Evolutionary conservation across 805 yeast species (phyloP).

Genomic region (Yarrowia deformans): DNA sequence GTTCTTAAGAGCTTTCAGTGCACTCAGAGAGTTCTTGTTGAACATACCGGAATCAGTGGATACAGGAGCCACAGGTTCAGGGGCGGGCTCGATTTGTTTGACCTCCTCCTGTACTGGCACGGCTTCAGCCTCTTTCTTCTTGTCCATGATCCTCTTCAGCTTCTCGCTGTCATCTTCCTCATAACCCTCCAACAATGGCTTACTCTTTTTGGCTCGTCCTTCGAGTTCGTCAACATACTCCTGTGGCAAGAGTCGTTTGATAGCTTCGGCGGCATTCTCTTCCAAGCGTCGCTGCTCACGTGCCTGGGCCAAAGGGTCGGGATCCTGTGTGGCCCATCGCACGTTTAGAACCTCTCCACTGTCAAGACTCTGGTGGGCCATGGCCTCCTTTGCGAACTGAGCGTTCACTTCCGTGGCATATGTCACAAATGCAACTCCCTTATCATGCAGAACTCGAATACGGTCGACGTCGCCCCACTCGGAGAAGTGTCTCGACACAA

Average conservation of each 20-base stretch:
- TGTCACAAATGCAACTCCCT: slow-evolving; percentile 81
- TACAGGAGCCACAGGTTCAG: neutral
- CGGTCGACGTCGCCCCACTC: slow-evolving; percentile 80
- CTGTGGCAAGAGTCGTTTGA: slow-evolving; percentile 55
- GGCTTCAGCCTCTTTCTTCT: neutral
- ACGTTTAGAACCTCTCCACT: slow-evolving; percentile 71
- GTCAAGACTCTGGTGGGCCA: slow-evolving; percentile 80
- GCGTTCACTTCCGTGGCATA: slow-evolving; percentile 74
- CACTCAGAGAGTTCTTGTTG: slow-evolving; percentile 28
- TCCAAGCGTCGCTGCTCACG: slow-evolving; percentile 60
- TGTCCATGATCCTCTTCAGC: slow-evolving; percentile 15
- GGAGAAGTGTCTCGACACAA: slow-evolving; percentile 60
- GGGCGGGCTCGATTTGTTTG: slow-evolving; percentile 16
- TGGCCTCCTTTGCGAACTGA: slow-evolving; percentile 94
- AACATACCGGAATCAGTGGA: slow-evolving; percentile 14
- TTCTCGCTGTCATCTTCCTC: slow-evolving; percentile 46
- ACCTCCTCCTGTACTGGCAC: neutral
- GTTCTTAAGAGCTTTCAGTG: slow-evolving; percentile 24
- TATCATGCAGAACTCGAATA: slow-evolving; percentile 64
- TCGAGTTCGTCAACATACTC: slow-evolving; percentile 53
- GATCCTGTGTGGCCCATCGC: slow-evolving; percentile 91
- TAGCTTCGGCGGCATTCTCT: slow-evolving; percentile 58
- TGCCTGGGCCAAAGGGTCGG: slow-evolving; percentile 69
- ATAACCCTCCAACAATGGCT: slow-evolving; percentile 46
- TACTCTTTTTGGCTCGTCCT: slow-evolving; percentile 43